Conservation (phyloP, 306 rosid genomes). For the Psophocarpus tetragonolobus region DNA sequence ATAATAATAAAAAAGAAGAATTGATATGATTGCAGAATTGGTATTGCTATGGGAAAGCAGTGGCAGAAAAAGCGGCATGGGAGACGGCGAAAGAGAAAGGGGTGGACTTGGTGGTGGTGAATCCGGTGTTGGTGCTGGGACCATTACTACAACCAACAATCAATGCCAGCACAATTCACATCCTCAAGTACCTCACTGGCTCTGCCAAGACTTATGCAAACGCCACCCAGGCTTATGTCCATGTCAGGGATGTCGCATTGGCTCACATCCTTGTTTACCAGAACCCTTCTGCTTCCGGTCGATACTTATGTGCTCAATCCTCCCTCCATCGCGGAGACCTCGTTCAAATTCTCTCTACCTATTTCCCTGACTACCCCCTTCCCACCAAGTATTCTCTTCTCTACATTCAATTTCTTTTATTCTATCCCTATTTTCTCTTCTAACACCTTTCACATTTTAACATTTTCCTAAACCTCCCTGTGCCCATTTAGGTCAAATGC, state of each 20-base stretch:
- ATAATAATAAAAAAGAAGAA: no score
- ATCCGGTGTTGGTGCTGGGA: conserved; percentile 88
- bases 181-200: conserved; percentile 88
- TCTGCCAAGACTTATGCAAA: conserved; percentile 89
- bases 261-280: conserved; percentile 83
- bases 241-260: conserved; percentile 83
- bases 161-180: conserved; percentile 84
- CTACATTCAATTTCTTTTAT: no score
- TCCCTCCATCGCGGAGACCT: conserved; percentile 88
- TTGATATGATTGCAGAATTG: conserved; percentile 83
- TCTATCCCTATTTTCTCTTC: no score
- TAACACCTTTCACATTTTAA: no score
- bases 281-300: conserved; percentile 79
- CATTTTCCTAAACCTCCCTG: no score
- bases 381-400: conserved; percentile 93
- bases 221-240: conserved; percentile 80
- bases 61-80: conserved; percentile 94
- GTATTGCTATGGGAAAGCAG: conserved; percentile 93
- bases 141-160: conserved; percentile 74
- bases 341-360: conserved; percentile 61
- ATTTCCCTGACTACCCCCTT: conserved; percentile 77
- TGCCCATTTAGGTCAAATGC: no score
- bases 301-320: conserved; percentile 74
- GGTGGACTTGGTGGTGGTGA: conserved; percentile 82
- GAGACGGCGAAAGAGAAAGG: conserved; percentile 63